A percentile compares a stretch with the other conserved stretches of the same genome.
Conservation (phyloP, 306 rosid species). For the Dicorynia guianensis region DNA sequence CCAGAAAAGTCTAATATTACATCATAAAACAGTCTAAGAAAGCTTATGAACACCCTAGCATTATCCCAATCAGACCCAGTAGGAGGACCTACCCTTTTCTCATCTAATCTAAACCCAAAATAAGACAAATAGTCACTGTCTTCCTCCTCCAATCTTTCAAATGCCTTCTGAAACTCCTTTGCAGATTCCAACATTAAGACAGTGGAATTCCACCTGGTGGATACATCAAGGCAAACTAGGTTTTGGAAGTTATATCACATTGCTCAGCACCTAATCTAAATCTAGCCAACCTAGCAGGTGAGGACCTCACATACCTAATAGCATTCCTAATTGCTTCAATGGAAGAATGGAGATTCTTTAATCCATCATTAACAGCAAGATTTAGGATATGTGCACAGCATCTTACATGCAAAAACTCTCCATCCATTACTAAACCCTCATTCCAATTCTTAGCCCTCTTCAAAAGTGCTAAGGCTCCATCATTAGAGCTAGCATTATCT, state of each 20-base stretch:
- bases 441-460: neutral
- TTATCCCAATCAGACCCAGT: no score
- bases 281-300: neutral
- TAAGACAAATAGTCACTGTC: no score
- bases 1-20: no score
- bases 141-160: no score
- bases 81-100: no score
- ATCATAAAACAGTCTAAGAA: no score
- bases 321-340: neutral
- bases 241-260: no score
- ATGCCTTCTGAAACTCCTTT: no score
- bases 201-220: neutral
- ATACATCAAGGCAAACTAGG: neutral
- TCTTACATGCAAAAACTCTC: neutral
- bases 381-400: neutral
- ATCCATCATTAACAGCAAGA: neutral
- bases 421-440: neutral
- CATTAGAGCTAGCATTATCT: neutral
- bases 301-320: neutral
- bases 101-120: no score
- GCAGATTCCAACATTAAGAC: no score
- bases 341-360: neutral
- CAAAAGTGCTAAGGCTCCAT: neutral
- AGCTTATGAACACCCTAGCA: no score
- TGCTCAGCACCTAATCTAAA: no score